Conservation (phyloP, 805 yeast species). For the Starmerella scarabaei region DNA sequence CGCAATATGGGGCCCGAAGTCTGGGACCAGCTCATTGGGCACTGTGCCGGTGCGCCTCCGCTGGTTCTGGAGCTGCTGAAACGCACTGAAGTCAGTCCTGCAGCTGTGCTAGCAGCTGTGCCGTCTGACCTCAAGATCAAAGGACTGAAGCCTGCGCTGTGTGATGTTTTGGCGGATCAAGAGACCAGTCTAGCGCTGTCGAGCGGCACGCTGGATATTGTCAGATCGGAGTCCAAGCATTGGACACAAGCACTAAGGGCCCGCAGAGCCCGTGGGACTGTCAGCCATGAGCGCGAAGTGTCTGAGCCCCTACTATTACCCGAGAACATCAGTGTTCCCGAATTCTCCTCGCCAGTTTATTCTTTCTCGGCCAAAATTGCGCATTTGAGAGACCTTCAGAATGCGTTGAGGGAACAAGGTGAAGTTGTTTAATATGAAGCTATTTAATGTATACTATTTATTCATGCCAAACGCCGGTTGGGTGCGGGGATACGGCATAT, state of each 20-base stretch:
- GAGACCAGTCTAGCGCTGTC: constrained; percentile 39
- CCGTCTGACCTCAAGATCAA: constrained; percentile 49
- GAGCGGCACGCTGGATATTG: constrained; percentile 41
- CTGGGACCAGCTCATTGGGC: constrained; percentile 63
- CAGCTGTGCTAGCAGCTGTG: constrained; percentile 52
- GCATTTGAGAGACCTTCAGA: constrained; percentile 6
- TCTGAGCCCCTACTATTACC: background rate
- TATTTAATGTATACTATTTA: too few species aligned
- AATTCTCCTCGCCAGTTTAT: background rate
- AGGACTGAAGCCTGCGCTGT: constrained; percentile 50
- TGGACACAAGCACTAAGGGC: constrained; percentile 27
- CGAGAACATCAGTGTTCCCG: background rate
- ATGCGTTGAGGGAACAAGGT: background rate
- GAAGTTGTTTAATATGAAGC: too few species aligned
- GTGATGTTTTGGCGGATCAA: constrained; percentile 50
- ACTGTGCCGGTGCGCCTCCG: constrained; percentile 58
- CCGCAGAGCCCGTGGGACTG: constrained; percentile 28
- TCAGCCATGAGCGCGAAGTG: constrained; percentile 21
- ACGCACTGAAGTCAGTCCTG: constrained; percentile 37
- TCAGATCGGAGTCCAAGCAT: constrained; percentile 38
- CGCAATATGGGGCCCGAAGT: constrained; percentile 50
- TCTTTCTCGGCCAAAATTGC: constrained; percentile 10
- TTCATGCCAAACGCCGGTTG: too few species aligned
- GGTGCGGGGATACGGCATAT: too few species aligned
- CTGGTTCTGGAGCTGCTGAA: constrained; percentile 66